Evolutionary conservation across 2,329 filamentous ascomycete genomes (phyloP).

Genomic region (Colletotrichum lini): DNA sequence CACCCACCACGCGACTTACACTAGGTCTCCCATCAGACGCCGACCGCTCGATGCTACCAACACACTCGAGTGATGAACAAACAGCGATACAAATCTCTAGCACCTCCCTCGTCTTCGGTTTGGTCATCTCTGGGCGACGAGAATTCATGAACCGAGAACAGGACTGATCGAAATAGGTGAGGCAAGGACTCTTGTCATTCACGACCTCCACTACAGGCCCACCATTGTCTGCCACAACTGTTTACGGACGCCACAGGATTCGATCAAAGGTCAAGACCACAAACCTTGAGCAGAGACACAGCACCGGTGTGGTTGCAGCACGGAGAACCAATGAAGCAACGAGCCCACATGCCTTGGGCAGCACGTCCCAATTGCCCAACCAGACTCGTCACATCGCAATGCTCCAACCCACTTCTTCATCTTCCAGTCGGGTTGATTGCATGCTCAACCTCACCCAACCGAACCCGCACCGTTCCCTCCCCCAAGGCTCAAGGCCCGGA

Average conservation of each 20-base stretch:
- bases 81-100: neutral
- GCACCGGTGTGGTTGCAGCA: constrained; percentile 23
- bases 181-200: neutral
- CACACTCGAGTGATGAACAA: neutral
- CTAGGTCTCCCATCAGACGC: neutral
- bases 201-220: neutral
- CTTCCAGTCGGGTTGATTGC: constrained; percentile 41
- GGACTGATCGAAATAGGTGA: neutral
- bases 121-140: neutral
- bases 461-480: neutral
- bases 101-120: neutral
- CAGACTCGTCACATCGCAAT: constrained; percentile 1
- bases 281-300: constrained; percentile 1
- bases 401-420: constrained; percentile 20
- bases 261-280: neutral
- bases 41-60: neutral
- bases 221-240: neutral
- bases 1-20: neutral
- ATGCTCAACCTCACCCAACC: constrained; percentile 23
- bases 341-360: constrained; percentile 33
- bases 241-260: neutral
- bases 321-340: constrained; percentile 27
- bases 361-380: constrained; percentile 35
- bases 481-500: constrained; percentile 10
- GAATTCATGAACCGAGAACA: neutral